Evolutionary conservation across 1,284 basidiomycete genomes (phyloP), one percentile per base, ranked within the genome.

Genomic region (Boletus nobilissimus): DNA sequence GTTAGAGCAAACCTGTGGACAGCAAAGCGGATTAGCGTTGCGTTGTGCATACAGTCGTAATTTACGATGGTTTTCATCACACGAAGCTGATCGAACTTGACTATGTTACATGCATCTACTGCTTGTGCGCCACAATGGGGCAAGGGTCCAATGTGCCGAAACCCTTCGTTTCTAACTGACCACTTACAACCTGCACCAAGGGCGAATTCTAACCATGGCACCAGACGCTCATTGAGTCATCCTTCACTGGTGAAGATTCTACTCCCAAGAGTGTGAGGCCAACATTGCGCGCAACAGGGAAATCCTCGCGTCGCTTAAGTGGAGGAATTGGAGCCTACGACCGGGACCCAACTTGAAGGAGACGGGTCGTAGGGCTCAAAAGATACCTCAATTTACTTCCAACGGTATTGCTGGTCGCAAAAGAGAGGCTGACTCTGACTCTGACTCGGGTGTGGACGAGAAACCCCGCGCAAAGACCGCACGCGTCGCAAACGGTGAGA

Each of bases 281-380:
- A 93, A 91, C 79, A 92, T 93, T 22, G 86, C 77, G 62, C 89
- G 87, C 34, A 94, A 93, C 79, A 87, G 79, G 74, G 86, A 78
- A 32, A 43, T 92, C 2, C 86, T 95, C 40, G 80, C 81, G 16
- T 60, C 71, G 0, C 82, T 94, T 89, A 86, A 2, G 82, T 93
- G 2, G 87, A 89, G 24, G 77, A 71, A 57, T 77, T 86, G 70
- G 88, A 88, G 76, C 88, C 88, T 22, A 73, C 84, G 4, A 85
- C 88, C 64, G 91, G 92, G 77, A 90, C 89, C 0, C n/a, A n/a
- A n/a, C n/a, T n/a, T n/a, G n/a, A 89, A 87, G 77, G 88, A 89
- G 78, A 87, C 86, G 60, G 84, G 82, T 43, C 81, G 40, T 36
- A 63, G 32, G 3, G 69, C 66, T 24, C 77, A 29, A 22, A 77